A percentile compares a stretch with the other conserved stretches of the same genome.
phyloP scores from a whole-genome alignment of 208 protist genomes.

The Leishmania tarentolae region DNA sequence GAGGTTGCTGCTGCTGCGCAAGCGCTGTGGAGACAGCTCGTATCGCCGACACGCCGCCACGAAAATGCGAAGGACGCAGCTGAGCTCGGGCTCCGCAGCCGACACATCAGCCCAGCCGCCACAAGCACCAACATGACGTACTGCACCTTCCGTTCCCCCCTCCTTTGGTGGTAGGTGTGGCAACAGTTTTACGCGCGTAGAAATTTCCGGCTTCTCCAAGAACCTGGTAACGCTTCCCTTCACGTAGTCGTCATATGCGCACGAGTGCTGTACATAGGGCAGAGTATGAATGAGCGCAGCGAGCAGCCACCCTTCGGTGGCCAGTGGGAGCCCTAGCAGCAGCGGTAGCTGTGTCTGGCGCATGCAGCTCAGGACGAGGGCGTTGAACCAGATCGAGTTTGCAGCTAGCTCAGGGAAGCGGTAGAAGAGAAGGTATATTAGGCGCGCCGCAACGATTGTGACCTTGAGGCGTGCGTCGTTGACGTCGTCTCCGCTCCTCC shows the following conservation, averaged over 20 bases:
- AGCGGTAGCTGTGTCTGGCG: background rate
- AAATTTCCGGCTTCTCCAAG: conserved; percentile 11
- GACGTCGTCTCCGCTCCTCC: background rate
- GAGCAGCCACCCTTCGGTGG: conserved; percentile 11
- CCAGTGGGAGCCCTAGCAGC: background rate
- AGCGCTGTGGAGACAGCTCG: conserved; percentile 1
- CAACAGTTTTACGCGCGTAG: background rate
- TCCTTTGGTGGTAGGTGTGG: background rate
- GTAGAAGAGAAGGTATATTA: conserved; percentile 13
- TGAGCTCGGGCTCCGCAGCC: conserved; percentile 6
- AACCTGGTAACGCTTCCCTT: background rate
- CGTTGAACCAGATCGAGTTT: background rate
- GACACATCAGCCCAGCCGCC: conserved; percentile 2
- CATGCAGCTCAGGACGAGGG: conserved; percentile 2
- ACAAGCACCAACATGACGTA: background rate
- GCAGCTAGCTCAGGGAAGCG: conserved; percentile 4
- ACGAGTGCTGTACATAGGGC: background rate
- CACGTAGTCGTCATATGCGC: background rate
- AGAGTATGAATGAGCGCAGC: conserved; percentile 2
- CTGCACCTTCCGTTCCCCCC: background rate
- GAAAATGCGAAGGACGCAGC: conserved; percentile 7
- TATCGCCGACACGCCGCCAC: conserved; percentile 1
- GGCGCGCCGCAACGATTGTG: conserved; percentile 6
- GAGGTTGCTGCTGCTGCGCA: background rate
- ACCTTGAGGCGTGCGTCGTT: background rate